Base-by-base conservation (phyloP, 768 basidiomycete genomes). In the Pleurotus salmoneostramineus region DNA sequence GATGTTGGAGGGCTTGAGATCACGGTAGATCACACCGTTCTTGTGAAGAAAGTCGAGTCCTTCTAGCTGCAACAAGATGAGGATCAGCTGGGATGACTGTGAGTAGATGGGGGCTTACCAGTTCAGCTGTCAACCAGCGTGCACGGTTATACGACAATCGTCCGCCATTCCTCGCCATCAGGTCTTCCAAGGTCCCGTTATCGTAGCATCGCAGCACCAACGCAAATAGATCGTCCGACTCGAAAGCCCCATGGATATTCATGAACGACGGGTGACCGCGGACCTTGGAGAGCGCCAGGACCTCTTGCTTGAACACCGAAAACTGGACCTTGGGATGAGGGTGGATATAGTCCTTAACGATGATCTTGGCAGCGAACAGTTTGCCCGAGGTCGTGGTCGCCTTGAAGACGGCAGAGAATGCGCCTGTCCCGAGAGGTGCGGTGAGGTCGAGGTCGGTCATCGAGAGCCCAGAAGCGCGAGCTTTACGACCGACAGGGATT, bases 1-100 rank as follows among this genome's bases (percentile, higher is more conserved):
- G 48, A 49, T 49, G 15, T 49, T 49, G 12, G 48, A 49, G 48
- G 48, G 48, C 48, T 49, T 49, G 21, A 49, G 33, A 5, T 49
- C 48, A 7, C 48, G 48, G 17, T 49, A 49, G 15, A 49, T 34
- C 5, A 49, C 15, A 1, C 48, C 48, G 15, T 15, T 8, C 48
- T 27, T 49, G 48, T 49, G 48, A 34, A 49, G 48, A 32, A 32
- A 49, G 33, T 49, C 33, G 15, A 49, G 48, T 6, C 48, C 48
- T 34, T 49, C 48, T 1, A 49, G 48, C 48, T 49, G 27, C 15
- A 27, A 45, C 15, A 7, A 27, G 21, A 27, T 27, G 21, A 27
- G 21, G 21, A 27, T 27, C 21, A 27, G 21, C 21, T 27, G 1
- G 21, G 21, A 27, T 27, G 21, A 3, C 21, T 27, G 15, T 27